These are phyloP conservation scores for Penicillium palitans DNA, from an alignment of 2,329 filamentous ascomycete species.

Conservation along the genomic window DNA sequence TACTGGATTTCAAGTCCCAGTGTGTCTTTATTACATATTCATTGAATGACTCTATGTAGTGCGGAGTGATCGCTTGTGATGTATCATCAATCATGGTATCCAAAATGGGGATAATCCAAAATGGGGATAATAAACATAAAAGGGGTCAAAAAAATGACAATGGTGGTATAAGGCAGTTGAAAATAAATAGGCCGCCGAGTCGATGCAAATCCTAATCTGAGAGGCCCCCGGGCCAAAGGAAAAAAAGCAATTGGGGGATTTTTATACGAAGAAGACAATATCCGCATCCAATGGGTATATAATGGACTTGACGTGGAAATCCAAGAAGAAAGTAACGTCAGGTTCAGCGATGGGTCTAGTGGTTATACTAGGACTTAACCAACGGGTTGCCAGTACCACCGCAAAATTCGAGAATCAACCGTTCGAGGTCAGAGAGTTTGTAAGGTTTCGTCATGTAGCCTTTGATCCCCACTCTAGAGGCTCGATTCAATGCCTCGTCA, in stretches of 20 bases:
- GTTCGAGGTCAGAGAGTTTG: conserved; percentile 62
- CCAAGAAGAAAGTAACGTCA: conserved; percentile 1
- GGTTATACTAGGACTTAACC: not conserved
- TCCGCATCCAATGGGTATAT: conserved; percentile 19
- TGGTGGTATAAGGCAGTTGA: conserved; percentile 22
- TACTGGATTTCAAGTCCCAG: not conserved
- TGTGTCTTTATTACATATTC: not conserved
- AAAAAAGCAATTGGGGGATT: not conserved
- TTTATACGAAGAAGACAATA: not conserved
- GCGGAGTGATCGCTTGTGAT: conserved; percentile 6
- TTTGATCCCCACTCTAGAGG: conserved; percentile 64
- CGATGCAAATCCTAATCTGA: conserved; percentile 1
- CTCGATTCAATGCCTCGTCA: conserved; percentile 61
- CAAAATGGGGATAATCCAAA: conserved; percentile 20
- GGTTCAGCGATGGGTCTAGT: not conserved
- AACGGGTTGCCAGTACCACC: conserved; percentile 18
- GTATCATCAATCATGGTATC: conserved; percentile 29
- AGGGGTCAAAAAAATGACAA: conserved; percentile 14
- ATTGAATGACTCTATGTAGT: conserved; percentile 7
- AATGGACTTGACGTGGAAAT: not conserved
- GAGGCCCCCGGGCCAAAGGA: not conserved
- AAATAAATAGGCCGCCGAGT: conserved; percentile 6
- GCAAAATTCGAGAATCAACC: conserved; percentile 56
- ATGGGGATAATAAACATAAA: conserved; percentile 18
- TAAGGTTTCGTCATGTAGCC: conserved; percentile 70